Percentiles rank a stretch among this genome's conserved stretches.
Conservation (phyloP, 805 yeast genomes). For the Starmera amethionina region DNA sequence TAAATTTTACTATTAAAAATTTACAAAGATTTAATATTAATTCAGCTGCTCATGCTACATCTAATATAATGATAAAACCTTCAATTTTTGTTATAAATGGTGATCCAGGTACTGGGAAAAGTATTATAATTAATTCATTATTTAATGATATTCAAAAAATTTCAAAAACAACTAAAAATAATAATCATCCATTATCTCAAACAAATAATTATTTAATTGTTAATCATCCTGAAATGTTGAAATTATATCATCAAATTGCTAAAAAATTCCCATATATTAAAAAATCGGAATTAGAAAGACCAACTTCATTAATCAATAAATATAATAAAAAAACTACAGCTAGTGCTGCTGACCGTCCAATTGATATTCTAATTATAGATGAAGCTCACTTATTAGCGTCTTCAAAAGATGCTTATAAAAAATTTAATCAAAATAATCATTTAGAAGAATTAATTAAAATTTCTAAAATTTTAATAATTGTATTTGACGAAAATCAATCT, state of each 20-base stretch:
- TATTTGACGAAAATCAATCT: conserved; percentile 36
- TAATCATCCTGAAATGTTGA: conserved; percentile 39
- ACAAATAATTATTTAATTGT: conserved; percentile 31
- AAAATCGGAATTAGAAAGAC: conserved; percentile 32
- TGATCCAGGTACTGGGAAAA: conserved; percentile 41
- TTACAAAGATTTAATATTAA: conserved; percentile 7
- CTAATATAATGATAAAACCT: conserved; percentile 10
- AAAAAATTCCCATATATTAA: conserved; percentile 26
- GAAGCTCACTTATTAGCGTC: conserved; percentile 37
- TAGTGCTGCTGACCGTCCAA: too few species aligned
- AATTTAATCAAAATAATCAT: conserved; percentile 35
- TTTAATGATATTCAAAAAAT: conserved; percentile 31
- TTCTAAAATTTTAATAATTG: conserved; percentile 29
- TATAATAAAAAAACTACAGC: conserved; percentile 4
- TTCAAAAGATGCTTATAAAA: conserved; percentile 33
- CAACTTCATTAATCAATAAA: conserved; percentile 32
- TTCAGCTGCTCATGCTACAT: too few species aligned
- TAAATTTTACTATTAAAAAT: conserved; percentile 20
- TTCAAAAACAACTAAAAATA: conserved; percentile 13
- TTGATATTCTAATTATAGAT: conserved; percentile 33
- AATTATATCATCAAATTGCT: conserved; percentile 30
- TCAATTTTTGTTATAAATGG: conserved; percentile 34
- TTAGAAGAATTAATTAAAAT: conserved; percentile 29
- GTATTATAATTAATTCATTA: conserved; percentile 31
- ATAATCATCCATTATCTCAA: conserved; percentile 12